Percentiles rank a stretch among this genome's conserved stretches.
Conservation (phyloP, 2,329 filamentous ascomycete genomes). For the Leptosphaerulina australis region DNA sequence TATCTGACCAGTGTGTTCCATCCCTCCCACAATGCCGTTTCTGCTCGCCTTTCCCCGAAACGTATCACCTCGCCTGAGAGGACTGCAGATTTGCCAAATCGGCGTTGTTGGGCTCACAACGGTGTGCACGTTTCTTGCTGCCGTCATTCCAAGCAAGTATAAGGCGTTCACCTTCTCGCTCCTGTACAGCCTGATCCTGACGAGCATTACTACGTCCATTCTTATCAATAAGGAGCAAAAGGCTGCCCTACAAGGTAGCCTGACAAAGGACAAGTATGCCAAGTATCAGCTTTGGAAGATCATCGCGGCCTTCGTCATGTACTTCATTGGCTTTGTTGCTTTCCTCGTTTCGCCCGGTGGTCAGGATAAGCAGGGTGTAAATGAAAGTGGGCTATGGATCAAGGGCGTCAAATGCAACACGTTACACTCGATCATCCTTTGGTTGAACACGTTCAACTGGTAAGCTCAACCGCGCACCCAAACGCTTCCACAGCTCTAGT, state of each 20-base stretch:
- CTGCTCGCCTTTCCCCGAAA: slow-evolving; percentile 9
- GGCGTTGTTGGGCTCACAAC: slow-evolving; percentile 21
- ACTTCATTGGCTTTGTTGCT: slow-evolving; percentile 27
- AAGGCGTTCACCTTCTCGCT: slow-evolving; percentile 34
- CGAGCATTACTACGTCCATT: slow-evolving; percentile 27
- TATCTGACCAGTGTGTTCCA: neutral
- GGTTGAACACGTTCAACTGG: slow-evolving; percentile 36
- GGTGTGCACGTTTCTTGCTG: slow-evolving; percentile 25
- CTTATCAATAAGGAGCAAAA: slow-evolving; percentile 29
- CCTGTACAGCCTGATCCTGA: slow-evolving; percentile 29
- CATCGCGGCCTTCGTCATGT: slow-evolving; percentile 22
- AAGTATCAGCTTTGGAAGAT: slow-evolving; percentile 36
- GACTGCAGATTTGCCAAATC: slow-evolving; percentile 28
- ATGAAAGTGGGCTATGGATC: slow-evolving; percentile 24
- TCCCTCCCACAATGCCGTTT: slow-evolving; percentile 13
- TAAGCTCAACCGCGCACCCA: slow-evolving; percentile 12
- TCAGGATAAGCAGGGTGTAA: slow-evolving; percentile 6
- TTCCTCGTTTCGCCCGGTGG: slow-evolving; percentile 14
- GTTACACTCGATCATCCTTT: slow-evolving; percentile 28
- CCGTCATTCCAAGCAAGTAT: slow-evolving; percentile 26
- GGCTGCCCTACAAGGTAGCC: slow-evolving; percentile 21
- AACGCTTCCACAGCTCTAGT: neutral
- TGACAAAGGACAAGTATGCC: slow-evolving; percentile 32
- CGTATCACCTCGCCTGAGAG: slow-evolving; percentile 27
- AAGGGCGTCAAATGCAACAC: slow-evolving; percentile 29